Conservation (phyloP, 768 basidiomycete genomes). For the Collybia sp. region DNA sequence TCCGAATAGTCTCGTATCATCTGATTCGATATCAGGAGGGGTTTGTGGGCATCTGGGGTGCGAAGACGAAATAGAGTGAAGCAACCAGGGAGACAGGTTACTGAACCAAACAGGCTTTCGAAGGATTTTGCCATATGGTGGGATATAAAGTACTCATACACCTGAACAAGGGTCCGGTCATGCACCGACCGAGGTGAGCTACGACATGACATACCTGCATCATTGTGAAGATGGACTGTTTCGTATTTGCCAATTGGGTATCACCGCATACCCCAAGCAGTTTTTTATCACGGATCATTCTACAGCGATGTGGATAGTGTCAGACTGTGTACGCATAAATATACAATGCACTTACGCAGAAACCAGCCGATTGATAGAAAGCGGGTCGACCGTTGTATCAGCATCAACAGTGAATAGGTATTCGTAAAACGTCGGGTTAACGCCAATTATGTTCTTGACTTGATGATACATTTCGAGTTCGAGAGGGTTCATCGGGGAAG, state of each 20-base stretch:
- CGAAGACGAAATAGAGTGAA: constrained; percentile 93
- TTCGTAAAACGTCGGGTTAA: constrained; percentile 96
- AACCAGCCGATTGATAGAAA: neutral
- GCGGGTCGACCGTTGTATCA: constrained; percentile 63
- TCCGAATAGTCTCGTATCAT: constrained; percentile 96
- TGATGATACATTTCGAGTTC: constrained; percentile 96
- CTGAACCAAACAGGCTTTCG: constrained; percentile 89
- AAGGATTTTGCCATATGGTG: constrained; percentile 94
- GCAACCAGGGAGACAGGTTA: constrained; percentile 94
- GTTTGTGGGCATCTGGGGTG: constrained; percentile 91
- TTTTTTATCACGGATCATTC: constrained; percentile 40
- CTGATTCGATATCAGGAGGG: constrained; percentile 93
- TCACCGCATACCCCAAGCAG: constrained; percentile 92
- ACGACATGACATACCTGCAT: constrained; percentile 30
- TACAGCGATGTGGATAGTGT: no score
- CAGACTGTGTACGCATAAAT: no score
- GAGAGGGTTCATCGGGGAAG: constrained; percentile 87
- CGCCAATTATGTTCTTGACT: constrained; percentile 96
- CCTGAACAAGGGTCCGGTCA: constrained; percentile 37
- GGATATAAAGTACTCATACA: constrained; percentile 95
- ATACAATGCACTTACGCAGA: neutral
- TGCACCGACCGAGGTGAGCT: no score
- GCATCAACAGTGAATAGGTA: constrained; percentile 97
- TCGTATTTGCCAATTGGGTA: constrained; percentile 88
- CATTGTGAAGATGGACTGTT: constrained; percentile 98